These are phyloP conservation scores for Ceratocystis lukuohia DNA, from an alignment of 2,329 filamentous ascomycete genomes.

Conservation along the genomic window DNA sequence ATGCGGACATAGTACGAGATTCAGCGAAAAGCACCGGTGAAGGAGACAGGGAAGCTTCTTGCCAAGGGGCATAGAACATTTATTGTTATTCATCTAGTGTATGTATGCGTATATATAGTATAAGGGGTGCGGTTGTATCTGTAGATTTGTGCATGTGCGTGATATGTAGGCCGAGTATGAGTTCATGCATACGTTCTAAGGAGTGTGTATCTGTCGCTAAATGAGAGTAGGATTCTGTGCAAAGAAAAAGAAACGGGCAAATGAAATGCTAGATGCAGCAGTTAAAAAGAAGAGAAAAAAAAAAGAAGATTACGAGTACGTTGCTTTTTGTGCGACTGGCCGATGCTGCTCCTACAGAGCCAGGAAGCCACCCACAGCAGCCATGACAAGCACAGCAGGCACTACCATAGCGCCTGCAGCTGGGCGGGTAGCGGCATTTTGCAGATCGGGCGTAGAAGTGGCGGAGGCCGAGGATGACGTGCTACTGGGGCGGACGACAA, in stretches of 20 bases:
- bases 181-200: not conserved
- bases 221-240: not conserved
- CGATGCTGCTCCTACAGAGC: not conserved
- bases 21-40: too few species aligned
- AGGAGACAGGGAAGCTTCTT: not conserved
- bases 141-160: not conserved
- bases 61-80: too few species aligned
- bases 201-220: not conserved
- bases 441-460: constrained; percentile 26
- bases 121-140: not conserved
- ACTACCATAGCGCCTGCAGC: constrained; percentile 19
- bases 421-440: constrained; percentile 27
- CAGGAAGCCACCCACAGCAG: constrained; percentile 23
- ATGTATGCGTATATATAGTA: not conserved
- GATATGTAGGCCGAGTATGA: not conserved
- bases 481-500: constrained; percentile 30
- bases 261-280: not conserved
- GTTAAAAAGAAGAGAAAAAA: not conserved
- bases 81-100: not conserved
- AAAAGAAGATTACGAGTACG: not conserved
- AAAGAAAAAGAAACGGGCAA: not conserved
- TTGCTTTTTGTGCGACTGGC: not conserved
- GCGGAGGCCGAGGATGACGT: constrained; percentile 21
- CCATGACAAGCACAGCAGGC: constrained; percentile 18
- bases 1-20: too few species aligned